Evolutionary conservation across 139 green algal genomes (phyloP), one percentile per base, ranked within the genome.

Genomic region (Asterochloris erici): DNA sequence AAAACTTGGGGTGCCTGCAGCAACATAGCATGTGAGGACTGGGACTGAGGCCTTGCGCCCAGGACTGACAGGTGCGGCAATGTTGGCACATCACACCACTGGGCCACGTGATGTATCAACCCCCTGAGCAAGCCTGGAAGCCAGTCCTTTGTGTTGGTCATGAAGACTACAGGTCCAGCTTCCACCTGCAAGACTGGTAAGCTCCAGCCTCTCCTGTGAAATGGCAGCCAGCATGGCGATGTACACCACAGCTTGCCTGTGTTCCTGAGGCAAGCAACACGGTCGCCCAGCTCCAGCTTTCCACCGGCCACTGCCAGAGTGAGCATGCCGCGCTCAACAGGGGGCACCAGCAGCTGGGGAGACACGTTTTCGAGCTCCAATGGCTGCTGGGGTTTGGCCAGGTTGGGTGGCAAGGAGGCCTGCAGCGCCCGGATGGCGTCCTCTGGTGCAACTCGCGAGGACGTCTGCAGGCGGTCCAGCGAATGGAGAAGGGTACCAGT

Each of bases 241-340:
- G 66, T 9, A 24, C 21, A 24, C 19, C 4, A 71, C 21, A 24
- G 21, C 21, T 21, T 71, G 68, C 76, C 76, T 80, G 76, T 60
- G 23, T n/a, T 54, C 24, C 47, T 80, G 16, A 80, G 60, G 24
- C 76, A 80, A 11, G 60, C 76, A 21, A 80, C 60, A 60, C 95
- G 85, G 83, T 98, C 95, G 21, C 95, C 95, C 70, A 98, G 87
- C 79, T 94, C 89, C 82, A 98, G 94, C 0, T 69, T 61, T 11
- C 94, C 94, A 19, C 94, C 95, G 54, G 93, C 87, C 23, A 94
- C 80, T 26, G 79, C 83, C 26, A 82, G 63, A n/a, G 80, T 68
- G 6, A 84, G 24, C 10, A 29, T 71, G 11, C 80, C 80, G 27
- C 54, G 61, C 60, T 84, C 81, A 21, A 87, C 83, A 19, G 94